Conservation (phyloP, 2,329 filamentous ascomycete genomes). For the Cordyceps fumosorosea region DNA sequence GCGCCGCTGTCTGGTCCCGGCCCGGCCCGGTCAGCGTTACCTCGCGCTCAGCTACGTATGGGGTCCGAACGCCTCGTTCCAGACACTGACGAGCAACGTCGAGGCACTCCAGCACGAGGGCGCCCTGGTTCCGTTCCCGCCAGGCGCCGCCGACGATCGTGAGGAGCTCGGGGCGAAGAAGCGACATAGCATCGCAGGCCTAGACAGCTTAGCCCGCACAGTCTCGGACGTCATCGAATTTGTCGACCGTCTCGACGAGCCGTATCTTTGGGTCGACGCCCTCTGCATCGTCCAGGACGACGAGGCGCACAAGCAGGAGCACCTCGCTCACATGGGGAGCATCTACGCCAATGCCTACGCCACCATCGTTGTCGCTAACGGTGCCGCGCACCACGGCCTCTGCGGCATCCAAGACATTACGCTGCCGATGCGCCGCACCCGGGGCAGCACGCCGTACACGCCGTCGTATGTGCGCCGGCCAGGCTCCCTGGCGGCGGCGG, state of each 20-base stretch:
- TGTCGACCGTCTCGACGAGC: slow-evolving; percentile 12
- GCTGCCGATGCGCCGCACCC: neutral
- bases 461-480: slow-evolving; percentile 8
- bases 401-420: slow-evolving; percentile 1
- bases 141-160: too few species aligned
- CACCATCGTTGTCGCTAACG: slow-evolving; percentile 4
- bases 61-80: slow-evolving; percentile 12
- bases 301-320: slow-evolving; percentile 13
- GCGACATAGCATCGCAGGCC: neutral
- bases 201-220: slow-evolving; percentile 1
- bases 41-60: slow-evolving; percentile 19
- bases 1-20: slow-evolving; percentile 1
- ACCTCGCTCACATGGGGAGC: slow-evolving; percentile 15
- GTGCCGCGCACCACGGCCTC: neutral
- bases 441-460: neutral
- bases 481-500: neutral
- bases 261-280: slow-evolving; percentile 17
- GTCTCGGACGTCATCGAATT: slow-evolving; percentile 15
- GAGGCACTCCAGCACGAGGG: slow-evolving; percentile 2
- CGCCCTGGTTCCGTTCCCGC: neutral
- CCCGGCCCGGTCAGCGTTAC: slow-evolving; percentile 11
- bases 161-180: neutral
- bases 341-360: slow-evolving; percentile 14
- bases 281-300: slow-evolving; percentile 18
- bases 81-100: slow-evolving; percentile 4